Base-by-base conservation (phyloP, 2,329 filamentous ascomycete genomes). In the Tricladium varicosporioides region DNA sequence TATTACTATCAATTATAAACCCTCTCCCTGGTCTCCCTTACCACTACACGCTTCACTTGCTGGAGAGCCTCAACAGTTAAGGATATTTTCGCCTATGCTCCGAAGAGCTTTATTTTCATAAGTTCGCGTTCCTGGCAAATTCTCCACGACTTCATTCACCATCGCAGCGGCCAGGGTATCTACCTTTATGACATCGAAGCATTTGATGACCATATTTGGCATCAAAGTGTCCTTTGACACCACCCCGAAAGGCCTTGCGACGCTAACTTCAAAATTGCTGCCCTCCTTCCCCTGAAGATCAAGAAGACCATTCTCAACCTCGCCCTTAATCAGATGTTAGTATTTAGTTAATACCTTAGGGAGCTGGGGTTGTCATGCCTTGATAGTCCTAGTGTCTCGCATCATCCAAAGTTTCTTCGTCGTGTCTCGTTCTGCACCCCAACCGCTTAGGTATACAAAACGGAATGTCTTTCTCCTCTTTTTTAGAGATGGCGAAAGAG, bases 371-470 rank as follows among this genome's bases (percentile, higher is more conserved):
- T 5, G 31, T 5, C 56, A 19, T 52, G 70, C 71, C 57, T 71
- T 65, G 31, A 70, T 63, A 27, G 59, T 64, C 43, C 72, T 61
- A 36, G 53, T 54, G 31, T 67, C 65, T 2, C 62, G 52, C 48
- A 70, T 22, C 36, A 74, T 65, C 74, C 73, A 77, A 36, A 77
- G 58, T 13, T 65, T 66, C 50, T 70, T 69, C 18, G 67, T 69
- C 60, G 72, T 69, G 58, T 77, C 71, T 54, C 72, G 69, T 59
- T 76, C 73, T 14, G 73, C 71, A 18, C 71, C 67, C 49, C 63
- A 70, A 13, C 70, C 72, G 50, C 69, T 72, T 22, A 74, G 59
- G 60, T 74, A 77, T 2, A 78, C 62, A 58, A 78, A 78, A 1
- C 75, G 67, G 57, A 79, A 78, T 36, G 62, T 70, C 44, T 65